Evolutionary conservation across 2,329 filamentous ascomycete species (phyloP), one percentile per base, ranked within the genome.

Genomic region (Botrytis tulipae): DNA sequence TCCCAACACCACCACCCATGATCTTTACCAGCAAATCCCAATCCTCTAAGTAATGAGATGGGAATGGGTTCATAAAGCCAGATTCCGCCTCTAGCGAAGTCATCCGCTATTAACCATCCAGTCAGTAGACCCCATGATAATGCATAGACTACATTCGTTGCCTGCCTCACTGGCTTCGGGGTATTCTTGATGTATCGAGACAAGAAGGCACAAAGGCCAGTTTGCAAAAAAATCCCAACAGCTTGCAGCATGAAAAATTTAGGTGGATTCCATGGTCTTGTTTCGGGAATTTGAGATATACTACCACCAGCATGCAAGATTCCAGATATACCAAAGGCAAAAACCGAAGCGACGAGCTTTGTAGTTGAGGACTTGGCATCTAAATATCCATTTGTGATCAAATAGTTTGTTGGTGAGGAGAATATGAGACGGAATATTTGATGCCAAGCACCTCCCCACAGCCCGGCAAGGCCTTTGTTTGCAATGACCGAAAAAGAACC

Each of bases 391-490:
- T 81, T 37, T 76, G 81, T 76, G 14, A 82, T 80, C 73, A 91
- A 78, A 78, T 84, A 88, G 2, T 81, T 82, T 0, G 86, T 83
- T 0, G 91, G 91, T 6, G 89, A 87, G 57, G 88, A 83, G 79
- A 95, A 94, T 3, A 88, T 89, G 72, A 90, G 87, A 0, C 94
- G 91, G 83, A 97, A 97, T 4, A 91, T 91, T 82, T 98, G 95
- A 82, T 98, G 95, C 95, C 95, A 98, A 87, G 90, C 95, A 35
- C 85, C 86, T 62, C 92, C 91, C 95, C 95, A 98, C 83, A 91
- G 92, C 0, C 94, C 95, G 0, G 88, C 86, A 2, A 98, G 84
- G 0, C 95, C 95, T 74, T 89, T 85, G 75, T 94, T 88, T 7
- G 63, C 65, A 18, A 91, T 82, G 2, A 95, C 85, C 40, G 85